phyloP scores from a whole-genome alignment of 2,329 filamentous ascomycete genomes.

The Colletotrichum cuscutae region DNA sequence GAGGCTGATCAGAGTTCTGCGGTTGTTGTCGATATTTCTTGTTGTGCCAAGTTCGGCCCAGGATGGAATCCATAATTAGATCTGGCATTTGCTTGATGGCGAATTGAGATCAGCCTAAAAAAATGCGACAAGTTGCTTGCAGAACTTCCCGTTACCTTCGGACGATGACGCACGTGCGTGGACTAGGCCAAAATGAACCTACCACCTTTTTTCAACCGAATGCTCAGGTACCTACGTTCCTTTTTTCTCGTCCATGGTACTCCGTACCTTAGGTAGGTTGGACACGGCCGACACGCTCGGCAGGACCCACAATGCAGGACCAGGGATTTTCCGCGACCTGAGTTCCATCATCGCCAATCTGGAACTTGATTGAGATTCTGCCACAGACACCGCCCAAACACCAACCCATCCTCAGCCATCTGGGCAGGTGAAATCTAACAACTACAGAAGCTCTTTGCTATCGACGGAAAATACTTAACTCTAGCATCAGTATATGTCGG shows the following conservation, averaged over 20 bases:
- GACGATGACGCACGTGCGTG: constrained; percentile 30
- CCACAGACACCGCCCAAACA: constrained; percentile 22
- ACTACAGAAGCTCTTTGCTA: not conserved
- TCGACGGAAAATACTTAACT: not conserved
- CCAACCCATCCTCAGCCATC: constrained; percentile 5
- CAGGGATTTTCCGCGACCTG: constrained; percentile 30
- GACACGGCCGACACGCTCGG: not conserved
- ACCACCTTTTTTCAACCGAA: not conserved
- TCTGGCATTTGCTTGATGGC: not conserved
- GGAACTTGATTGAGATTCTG: constrained; percentile 18
- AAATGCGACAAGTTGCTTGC: constrained; percentile 14
- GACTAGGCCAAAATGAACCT: not conserved
- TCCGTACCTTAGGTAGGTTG: not conserved
- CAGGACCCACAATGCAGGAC: constrained; percentile 7
- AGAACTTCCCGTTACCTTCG: constrained; percentile 5
- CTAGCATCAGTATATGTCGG: not conserved
- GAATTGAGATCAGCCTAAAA: constrained; percentile 1
- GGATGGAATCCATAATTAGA: not conserved
- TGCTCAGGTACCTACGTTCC: constrained; percentile 14
- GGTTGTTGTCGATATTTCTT: not conserved
- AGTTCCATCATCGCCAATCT: constrained; percentile 14
- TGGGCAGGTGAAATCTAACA: constrained; percentile 2
- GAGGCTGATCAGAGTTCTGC: too few species aligned
- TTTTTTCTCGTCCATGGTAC: not conserved
- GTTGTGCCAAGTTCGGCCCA: not conserved